Evolutionary conservation across 2,329 filamentous ascomycete genomes (phyloP).

Genomic region (Claviceps sp.): DNA sequence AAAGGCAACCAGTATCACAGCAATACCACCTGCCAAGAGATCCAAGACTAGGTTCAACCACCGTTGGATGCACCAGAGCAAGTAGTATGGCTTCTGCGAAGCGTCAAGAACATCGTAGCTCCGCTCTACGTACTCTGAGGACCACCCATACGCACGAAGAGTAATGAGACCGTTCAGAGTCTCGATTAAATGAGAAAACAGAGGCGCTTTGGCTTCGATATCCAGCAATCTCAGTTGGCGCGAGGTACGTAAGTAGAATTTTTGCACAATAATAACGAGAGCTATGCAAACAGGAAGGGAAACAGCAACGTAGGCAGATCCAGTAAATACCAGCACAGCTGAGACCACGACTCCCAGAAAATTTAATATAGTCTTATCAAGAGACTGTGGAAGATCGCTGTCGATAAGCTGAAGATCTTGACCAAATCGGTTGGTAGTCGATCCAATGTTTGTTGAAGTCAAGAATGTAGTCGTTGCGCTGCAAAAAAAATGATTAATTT

Average conservation of each 20-base stretch:
- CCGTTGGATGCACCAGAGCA: slow-evolving; percentile 33
- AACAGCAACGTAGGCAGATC: slow-evolving; percentile 31
- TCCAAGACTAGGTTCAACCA: slow-evolving; percentile 37
- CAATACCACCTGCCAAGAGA: slow-evolving; percentile 29
- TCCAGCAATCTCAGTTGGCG: slow-evolving; percentile 42
- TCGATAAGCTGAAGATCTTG: slow-evolving; percentile 27
- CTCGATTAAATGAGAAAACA: slow-evolving; percentile 29
- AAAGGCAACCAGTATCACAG: slow-evolving; percentile 29
- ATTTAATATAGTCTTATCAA: slow-evolving; percentile 13
- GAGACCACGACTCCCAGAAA: slow-evolving; percentile 13
- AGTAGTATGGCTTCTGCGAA: slow-evolving; percentile 21
- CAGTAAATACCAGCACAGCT: slow-evolving; percentile 27
- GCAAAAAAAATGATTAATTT: neutral
- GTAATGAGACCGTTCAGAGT: slow-evolving; percentile 17
- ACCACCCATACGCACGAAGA: slow-evolving; percentile 24
- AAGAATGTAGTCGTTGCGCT: slow-evolving; percentile 19
- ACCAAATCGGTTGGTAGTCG: slow-evolving; percentile 24
- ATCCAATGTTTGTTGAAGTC: slow-evolving; percentile 21
- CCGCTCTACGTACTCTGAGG: slow-evolving; percentile 9
- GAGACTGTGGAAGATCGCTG: slow-evolving; percentile 19
- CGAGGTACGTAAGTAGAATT: slow-evolving; percentile 32
- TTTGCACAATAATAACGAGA: slow-evolving; percentile 13
- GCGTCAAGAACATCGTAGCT: slow-evolving; percentile 18
- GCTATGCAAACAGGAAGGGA: slow-evolving; percentile 27
- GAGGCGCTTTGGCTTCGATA: slow-evolving; percentile 35